These are phyloP conservation scores for Dissophora ornata DNA, from an alignment of 192 early-diverging fungal species.

Conservation along the genomic window DNA sequence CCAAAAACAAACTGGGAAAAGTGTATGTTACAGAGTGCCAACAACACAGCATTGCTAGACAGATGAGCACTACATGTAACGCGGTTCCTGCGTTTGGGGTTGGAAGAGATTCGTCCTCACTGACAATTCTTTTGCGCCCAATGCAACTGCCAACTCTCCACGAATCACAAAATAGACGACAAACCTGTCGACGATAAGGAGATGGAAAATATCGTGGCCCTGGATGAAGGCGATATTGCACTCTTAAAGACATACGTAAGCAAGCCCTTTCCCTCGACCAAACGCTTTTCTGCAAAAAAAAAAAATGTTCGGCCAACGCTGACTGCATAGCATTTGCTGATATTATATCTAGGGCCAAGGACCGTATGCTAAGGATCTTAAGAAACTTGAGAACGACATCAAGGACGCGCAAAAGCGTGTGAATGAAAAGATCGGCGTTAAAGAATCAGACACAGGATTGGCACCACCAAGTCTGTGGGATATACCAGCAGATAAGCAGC, in stretches of 20 bases:
- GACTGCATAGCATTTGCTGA: too few species aligned
- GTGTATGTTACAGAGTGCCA: conserved; percentile 67
- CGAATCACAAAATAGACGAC: conserved; percentile 67
- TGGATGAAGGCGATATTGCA: conserved; percentile 94
- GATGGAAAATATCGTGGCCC: conserved; percentile 88
- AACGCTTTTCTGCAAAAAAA: too few species aligned
- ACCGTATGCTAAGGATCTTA: conserved; percentile 97
- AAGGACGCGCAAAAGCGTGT: conserved; percentile 98
- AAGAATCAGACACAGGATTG: conserved; percentile 98
- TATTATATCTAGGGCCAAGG: conserved; percentile 85
- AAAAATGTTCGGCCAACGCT: too few species aligned
- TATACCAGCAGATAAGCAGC: conserved; percentile 98
- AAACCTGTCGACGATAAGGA: conserved; percentile 81
- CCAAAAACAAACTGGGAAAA: conserved; percentile 98
- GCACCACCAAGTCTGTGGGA: conserved; percentile 99
- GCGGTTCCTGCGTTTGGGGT: too few species aligned
- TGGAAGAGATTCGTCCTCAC: too few species aligned
- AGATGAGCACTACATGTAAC: too few species aligned
- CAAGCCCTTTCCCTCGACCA: too few species aligned
- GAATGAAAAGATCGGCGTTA: conserved; percentile 99
- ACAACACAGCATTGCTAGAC: too few species aligned
- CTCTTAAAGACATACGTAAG: conserved; percentile 92
- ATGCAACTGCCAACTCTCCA: neutral
- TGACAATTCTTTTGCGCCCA: conserved; percentile 4
- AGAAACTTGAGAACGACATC: conserved; percentile 93